Evolutionary conservation across 176 grass and related monocot genomes (phyloP).

Genomic region (Guadua angustifolia): DNA sequence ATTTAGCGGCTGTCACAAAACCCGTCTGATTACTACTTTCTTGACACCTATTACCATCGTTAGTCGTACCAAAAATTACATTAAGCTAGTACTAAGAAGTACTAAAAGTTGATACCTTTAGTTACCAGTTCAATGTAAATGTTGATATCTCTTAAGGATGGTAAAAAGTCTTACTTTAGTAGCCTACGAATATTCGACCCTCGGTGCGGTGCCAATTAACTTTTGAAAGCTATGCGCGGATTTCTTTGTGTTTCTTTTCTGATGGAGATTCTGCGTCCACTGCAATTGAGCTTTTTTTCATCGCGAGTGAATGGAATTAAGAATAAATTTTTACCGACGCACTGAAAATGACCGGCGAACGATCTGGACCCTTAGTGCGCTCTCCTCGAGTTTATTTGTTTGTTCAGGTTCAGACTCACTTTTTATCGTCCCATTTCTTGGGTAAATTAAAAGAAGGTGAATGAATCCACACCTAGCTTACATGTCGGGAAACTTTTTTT

Average conservation of each 20-base stretch:
- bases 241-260: not conserved
- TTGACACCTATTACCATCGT: too few relatives aligned
- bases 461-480: not conserved
- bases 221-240: not conserved
- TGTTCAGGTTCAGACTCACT: not conserved
- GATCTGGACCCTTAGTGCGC: not conserved
- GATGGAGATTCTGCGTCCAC: not conserved
- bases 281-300: not conserved
- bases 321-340: not conserved
- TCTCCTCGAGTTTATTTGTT: not conserved
- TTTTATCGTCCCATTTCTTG: not conserved
- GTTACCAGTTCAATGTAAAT: too few relatives aligned
- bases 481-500: not conserved
- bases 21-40: not conserved
- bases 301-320: not conserved
- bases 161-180: too few relatives aligned
- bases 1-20: not conserved
- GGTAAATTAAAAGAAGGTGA: not conserved
- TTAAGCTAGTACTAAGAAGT: too few relatives aligned
- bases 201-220: not conserved
- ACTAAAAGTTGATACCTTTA: too few relatives aligned
- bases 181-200: not conserved
- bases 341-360: conserved; percentile 8
- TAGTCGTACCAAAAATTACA: too few relatives aligned
- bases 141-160: too few relatives aligned